Conservation (phyloP, 208 protist species). For the Trypanosoma rangeli region DNA sequence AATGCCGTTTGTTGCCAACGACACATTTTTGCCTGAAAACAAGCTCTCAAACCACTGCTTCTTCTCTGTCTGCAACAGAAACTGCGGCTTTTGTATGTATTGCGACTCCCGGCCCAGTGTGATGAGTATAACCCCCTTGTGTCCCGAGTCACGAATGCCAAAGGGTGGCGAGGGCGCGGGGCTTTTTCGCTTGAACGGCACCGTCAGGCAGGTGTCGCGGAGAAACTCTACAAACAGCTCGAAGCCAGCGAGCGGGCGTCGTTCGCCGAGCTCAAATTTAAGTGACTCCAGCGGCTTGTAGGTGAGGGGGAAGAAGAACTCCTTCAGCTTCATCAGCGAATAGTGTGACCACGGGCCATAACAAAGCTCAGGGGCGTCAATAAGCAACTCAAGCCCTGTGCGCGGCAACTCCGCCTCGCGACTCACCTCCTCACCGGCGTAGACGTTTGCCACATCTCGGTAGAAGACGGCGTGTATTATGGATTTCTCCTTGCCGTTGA, state of each 20-base stretch:
- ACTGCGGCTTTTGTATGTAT: slow-evolving; percentile 81
- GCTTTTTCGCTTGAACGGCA: slow-evolving; percentile 82
- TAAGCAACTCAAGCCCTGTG: slow-evolving; percentile 73
- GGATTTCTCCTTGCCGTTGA: slow-evolving; percentile 61
- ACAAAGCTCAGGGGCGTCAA: slow-evolving; percentile 63
- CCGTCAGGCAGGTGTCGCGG: slow-evolving; percentile 52
- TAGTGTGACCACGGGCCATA: slow-evolving; percentile 88
- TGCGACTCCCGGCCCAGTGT: slow-evolving; percentile 68
- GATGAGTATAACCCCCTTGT: slow-evolving; percentile 56
- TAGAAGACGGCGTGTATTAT: slow-evolving; percentile 77
- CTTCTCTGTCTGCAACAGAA: slow-evolving; percentile 58
- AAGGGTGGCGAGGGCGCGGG: slow-evolving; percentile 78
- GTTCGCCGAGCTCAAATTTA: slow-evolving; percentile 61
- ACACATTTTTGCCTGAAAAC: slow-evolving; percentile 62
- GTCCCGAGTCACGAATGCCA: slow-evolving; percentile 74
- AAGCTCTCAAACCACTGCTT: slow-evolving; percentile 69
- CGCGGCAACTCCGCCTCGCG: slow-evolving; percentile 56
- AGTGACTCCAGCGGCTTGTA: slow-evolving; percentile 66
- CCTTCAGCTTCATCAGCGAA: slow-evolving; percentile 73
- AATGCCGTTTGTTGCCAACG: slow-evolving; percentile 67
- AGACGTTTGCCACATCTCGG: slow-evolving; percentile 79
- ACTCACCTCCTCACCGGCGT: slow-evolving; percentile 65
- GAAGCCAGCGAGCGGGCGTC: slow-evolving; percentile 71
- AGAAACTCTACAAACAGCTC: slow-evolving; percentile 81
- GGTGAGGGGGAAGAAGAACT: slow-evolving; percentile 79